Base-by-base conservation (phyloP, 2,329 filamentous ascomycete species). In the Aspergillus cejpii region DNA sequence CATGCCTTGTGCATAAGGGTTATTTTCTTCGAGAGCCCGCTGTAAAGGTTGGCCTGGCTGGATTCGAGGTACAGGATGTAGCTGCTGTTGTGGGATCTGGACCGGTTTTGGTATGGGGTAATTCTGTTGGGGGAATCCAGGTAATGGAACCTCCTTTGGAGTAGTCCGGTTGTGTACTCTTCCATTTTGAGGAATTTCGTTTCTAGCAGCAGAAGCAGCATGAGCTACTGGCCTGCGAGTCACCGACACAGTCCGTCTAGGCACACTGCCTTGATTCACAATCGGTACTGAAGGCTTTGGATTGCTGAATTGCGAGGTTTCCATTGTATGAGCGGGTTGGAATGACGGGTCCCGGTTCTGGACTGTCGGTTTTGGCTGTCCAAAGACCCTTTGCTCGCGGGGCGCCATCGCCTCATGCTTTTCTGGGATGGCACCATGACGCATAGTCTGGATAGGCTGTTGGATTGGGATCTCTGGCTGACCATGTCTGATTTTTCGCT, bases 231-330 rank as follows among this genome's bases (percentile, higher is more conserved):
- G 28, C 23, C 40, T 42, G 17, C 55, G 43, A 28, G 43, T 53
- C 43, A 60, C 48, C 24, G 60, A 58, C 19, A 59, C 57, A n/a
- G 61, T 52, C 37, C 59, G 53, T 43, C 52, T 53, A 12, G 61
- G 50, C 15, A 47, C 56, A 38, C 24, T 56, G 14, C 54, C 57
- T 23, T 49, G 49, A 41, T 47, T 56, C 17, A 50, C 17, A 20
- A 37, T 31, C 2, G 43, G 28, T 14, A 19, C 26, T 12, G 15
- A 14, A 8, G 38, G 37, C 7, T 41, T 37, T 6, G 47, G 50
- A 12, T 47, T 51, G 5, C 53, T 39, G 44, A 55, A 56, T n/a
- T 54, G 58, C 6, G 54, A 47, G 17, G 59, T 46, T 4, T 56
- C 52, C 8, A 51, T 39, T 6, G 43, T 41, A 2, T 50, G 53